phyloP scores from a whole-genome alignment of 257 asterid genomes.

The Parsonsia alboflavescens region DNA sequence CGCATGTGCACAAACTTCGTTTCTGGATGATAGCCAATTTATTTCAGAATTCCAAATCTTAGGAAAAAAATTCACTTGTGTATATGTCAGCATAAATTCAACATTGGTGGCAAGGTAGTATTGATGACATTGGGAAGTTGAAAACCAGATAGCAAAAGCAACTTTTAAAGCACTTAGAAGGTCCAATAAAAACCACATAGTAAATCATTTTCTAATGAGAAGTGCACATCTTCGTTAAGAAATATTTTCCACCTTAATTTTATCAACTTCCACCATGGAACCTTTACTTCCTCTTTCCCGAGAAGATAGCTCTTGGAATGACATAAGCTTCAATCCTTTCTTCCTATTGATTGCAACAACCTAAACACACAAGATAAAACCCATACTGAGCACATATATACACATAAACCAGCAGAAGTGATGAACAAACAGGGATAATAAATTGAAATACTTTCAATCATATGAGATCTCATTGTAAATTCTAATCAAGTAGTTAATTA shows the following conservation, averaged over 20 bases:
- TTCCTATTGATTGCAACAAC: conserved; percentile 82
- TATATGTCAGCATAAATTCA: neutral
- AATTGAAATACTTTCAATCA: neutral
- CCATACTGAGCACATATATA: neutral
- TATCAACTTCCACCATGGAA: conserved; percentile 54
- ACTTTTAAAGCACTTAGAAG: neutral
- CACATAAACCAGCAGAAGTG: neutral
- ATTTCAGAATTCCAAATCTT: neutral
- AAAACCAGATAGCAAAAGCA: neutral
- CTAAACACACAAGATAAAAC: conserved; percentile 34
- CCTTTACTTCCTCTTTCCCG: conserved; percentile 92
- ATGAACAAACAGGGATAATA: neutral
- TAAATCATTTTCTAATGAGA: neutral
- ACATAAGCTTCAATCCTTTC: conserved; percentile 65
- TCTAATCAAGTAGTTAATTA: neutral
- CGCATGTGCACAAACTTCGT: neutral
- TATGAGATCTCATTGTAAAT: neutral
- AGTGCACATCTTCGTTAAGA: neutral
- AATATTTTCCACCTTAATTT: conserved; percentile 52
- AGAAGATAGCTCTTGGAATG: conserved; percentile 89
- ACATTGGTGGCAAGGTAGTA: neutral
- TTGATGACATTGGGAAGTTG: neutral
- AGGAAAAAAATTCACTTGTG: neutral
- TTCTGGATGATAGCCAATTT: neutral
- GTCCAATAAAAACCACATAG: neutral